Evolutionary conservation across 805 yeast genomes (phyloP), one percentile per base, ranked within the genome.

Genomic region (Pichia thaimueangensis): DNA sequence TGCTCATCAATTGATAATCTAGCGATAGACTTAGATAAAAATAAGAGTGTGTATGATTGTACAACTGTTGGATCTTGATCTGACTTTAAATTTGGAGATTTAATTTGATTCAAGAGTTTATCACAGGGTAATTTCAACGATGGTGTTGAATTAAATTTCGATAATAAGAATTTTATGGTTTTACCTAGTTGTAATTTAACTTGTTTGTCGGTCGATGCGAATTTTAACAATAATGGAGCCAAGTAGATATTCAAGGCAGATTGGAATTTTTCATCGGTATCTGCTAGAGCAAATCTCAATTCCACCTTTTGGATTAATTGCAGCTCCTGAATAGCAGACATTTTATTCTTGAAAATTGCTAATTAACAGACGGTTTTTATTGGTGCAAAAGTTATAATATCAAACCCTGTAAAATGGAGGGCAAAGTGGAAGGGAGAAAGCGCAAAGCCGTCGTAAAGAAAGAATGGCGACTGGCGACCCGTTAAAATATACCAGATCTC

Each of bases 261-360:
- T 54, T 83, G 80, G 42, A 88, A 73, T 54, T 82, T 83, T 3
- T 62, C 69, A 36, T 81, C 83, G 0, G 80, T 67, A 37, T 74
- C 76, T 0, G 97, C 86, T 32, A 91, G 64, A 1, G 94, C 91
- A 16, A 91, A 69, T 30, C 86, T 68, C 37, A 89, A 73, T 59
- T 89, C 97, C 1, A 86, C 96, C 56, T 80, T 83, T 53, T 80
- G 79, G 30, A 86, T 71, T 43, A 85, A 63, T 1, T 73, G 69
- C 36, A 80, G 60, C 54, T 86, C 94, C 29, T 71, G 64, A 9
- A 12, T 41, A 3, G 15, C 12, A 3, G 38, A 35, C 38, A 35
- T 35, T 16, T 6, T n/a, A n/a, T n/a, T n/a, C n/a, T n/a, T n/a
- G n/a, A n/a, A n/a, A n/a, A n/a, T n/a, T n/a, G n/a, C n/a, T n/a